Evolutionary conservation across 208 protist genomes (phyloP), one percentile per base, ranked within the genome.

Genomic region (Trypanosoma mega): DNA sequence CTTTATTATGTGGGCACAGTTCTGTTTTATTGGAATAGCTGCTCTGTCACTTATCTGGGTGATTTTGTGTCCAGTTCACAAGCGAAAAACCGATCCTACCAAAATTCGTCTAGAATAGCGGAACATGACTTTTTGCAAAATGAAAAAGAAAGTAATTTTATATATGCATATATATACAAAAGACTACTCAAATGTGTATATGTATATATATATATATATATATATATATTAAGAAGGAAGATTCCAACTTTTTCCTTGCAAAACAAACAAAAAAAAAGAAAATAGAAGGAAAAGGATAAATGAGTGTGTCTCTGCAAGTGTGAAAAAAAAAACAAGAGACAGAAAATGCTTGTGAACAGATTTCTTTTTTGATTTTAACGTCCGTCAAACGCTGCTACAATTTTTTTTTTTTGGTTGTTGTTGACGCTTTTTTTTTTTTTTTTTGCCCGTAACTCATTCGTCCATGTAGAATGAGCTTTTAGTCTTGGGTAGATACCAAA

Each of bases 91-190:
- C 21, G 74, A 84, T 45, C 69, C 69, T 0, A 82, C 74, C 2
- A 84, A 83, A 52, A 61, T 85, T 4, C 68, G 74, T 11, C 30
- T 88, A 21, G 56, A 74, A 24, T 54, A 80, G 11, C 20, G 68
- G 14, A 45, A 48, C 6, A 24, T 7, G n/a, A 29, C 14, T 31
- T 37, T 6, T 34, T 37, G 50, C 20, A 37, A 14, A 8, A 31
- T 18, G 6, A 50, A 34, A 50, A n/a, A n/a, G n/a, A n/a, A n/a
- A n/a, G n/a, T n/a, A n/a, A n/a, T n/a, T n/a, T n/a, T n/a, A n/a
- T n/a, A n/a, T n/a, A n/a, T n/a, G n/a, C n/a, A n/a, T n/a, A n/a
- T n/a, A n/a, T n/a, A n/a, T n/a, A n/a, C n/a, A n/a, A n/a, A n/a
- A n/a, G n/a, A n/a, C n/a, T n/a, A n/a, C n/a, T n/a, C n/a, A n/a